Evolutionary conservation across 1,139 yeast species (phyloP), one percentile per base, ranked within the genome.

Genomic region (Debaryomyces subglobosus): DNA sequence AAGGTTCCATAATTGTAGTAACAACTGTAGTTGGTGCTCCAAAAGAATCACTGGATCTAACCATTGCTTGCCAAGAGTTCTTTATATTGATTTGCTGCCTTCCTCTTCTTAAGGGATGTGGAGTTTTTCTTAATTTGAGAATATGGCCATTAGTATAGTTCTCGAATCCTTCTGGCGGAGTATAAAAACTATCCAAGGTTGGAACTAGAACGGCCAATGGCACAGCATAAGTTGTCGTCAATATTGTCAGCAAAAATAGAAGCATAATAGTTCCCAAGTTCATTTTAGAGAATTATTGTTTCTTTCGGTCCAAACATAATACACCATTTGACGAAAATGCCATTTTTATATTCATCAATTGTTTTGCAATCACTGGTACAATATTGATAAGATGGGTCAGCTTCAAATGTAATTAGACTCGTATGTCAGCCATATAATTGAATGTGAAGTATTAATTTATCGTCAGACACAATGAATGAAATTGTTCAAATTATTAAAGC

Each of bases 1-100:
- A 59, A 1, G 77, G 74, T 48, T 61, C 64, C 13, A 68, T 57
- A 3, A 72, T 49, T 1, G 77, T 70, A 5, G 72, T 56, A 10
- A 65, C 67, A 27, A 69, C 60, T 2, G 64, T 69, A 13, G 53
- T 61, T 7, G 77, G 64, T 16, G 63, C 57, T 2, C 72, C 74
- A 35, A 56, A 55, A 3, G 68, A 51, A 50, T 72, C 74, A 29
- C 64, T 59, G 12, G 75, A 64, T 46, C 75, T 59, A 2, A 69
- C 65, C 49, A 70, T 51, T 27, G 68, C 51, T 52, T 72, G 75
- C 66, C 69, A 69, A 3, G 67, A 50, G 37, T 58, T 57, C 32
- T 62, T 54, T n/a, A 62, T 53, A 21, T 60, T 53, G 4, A 62
- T 54, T 6, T 57, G 52, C 18, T 55, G 40, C 23, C 49, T 49